Base-by-base conservation (phyloP, 306 rosid species). In the Cucurbita moschata region DNA sequence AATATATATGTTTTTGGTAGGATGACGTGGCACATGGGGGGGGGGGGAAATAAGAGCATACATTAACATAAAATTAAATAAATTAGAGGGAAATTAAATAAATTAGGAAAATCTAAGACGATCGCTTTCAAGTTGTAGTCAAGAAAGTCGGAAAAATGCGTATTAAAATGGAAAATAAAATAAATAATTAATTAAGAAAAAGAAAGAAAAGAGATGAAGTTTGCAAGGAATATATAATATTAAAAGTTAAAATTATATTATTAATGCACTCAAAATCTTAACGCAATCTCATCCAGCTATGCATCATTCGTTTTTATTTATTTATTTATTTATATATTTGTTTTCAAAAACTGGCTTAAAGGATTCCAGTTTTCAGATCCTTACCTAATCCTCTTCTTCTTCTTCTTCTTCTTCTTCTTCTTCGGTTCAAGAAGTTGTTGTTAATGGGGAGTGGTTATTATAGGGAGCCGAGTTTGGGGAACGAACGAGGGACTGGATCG, bases 401-500 rank as follows among this genome's bases (percentile, higher is more conserved):
- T 0, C 1, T 4, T 55, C n/a, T 49, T 49, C 8, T 50, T 50
- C 54, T 1, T 56, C 19, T 50, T 50, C 54, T 50, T 50, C 54
- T 1, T 56, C 23, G 21, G 57, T 52, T 10, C 1, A 4, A 58
- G 43, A 11, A 50, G 54, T 14, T 47, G 52, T 14, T 50, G 5
- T 50, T 14, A 50, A 91, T 89, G 97, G 88, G 85, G 52, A 86
- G 95, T 65, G 84, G 83, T 73, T 95, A 88, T 78, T 86, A 78
- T 77, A 96, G 99, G 83, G 98, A 94, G 76, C 81, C 81, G 60
- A 89, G 89, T 82, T 66, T 90, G 83, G 97, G 90, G 73, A 50
- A 50, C 46, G 77, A 51, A 21, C 83, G 77, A 80, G 79, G 90
- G 73, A 80, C 64, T 1, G 81, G 88, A 58, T 88, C 87, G 1